Conservation (phyloP, 306 rosid species). For the Dalbergia cochinchinensis region DNA sequence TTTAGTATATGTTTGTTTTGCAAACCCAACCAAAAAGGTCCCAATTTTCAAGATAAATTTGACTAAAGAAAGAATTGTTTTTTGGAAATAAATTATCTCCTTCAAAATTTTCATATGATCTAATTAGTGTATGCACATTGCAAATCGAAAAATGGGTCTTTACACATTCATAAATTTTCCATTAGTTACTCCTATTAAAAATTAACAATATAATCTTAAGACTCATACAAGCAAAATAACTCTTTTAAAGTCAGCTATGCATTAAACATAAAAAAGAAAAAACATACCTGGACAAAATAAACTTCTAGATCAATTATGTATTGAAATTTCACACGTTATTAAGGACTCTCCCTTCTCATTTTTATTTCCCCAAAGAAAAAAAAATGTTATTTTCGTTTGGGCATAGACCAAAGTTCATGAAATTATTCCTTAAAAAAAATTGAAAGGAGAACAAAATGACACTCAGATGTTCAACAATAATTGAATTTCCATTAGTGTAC, state of each 20-base stretch:
- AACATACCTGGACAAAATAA: neutral
- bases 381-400: neutral
- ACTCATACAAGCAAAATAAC: neutral
- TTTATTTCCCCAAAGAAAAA: neutral
- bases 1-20: no score
- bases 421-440: neutral
- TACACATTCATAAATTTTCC: neutral
- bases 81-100: no score
- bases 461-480: neutral
- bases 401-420: neutral
- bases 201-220: neutral
- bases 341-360: neutral
- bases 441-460: constrained; percentile 1
- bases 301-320: neutral
- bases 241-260: neutral
- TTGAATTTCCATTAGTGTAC: constrained; percentile 23
- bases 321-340: neutral
- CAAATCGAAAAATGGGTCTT: neutral
- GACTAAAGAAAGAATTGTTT: no score
- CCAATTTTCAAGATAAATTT: no score
- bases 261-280: neutral
- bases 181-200: no score
- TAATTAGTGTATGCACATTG: no score
- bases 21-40: no score
- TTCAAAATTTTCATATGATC: no score